Evolutionary conservation across 1,284 basidiomycete species (phyloP).

Genomic region (Tremellales sp.): DNA sequence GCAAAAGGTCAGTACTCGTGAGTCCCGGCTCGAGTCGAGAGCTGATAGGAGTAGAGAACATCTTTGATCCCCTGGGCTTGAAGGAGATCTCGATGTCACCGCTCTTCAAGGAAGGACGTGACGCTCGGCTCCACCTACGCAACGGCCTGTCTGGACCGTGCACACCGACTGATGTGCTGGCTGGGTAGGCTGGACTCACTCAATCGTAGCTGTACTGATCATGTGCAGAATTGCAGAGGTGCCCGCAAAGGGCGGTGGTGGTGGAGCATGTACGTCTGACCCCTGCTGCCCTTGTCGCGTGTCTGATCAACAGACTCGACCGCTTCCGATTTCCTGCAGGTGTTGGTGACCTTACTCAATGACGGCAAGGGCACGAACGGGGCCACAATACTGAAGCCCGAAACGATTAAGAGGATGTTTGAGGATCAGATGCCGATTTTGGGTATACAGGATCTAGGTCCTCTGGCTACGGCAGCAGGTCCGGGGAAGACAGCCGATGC

Average conservation of each 20-base stretch:
- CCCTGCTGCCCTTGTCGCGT: too few species aligned
- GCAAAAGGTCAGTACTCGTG: background rate
- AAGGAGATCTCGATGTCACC: background rate
- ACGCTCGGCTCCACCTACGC: background rate
- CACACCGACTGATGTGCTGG: background rate
- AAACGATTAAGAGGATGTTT: conserved; percentile 14
- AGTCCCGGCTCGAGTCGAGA: background rate
- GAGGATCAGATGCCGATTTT: background rate
- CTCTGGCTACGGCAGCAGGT: conserved; percentile 9
- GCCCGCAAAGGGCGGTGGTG: background rate
- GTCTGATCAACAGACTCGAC: conserved; percentile 12
- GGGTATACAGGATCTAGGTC: conserved; percentile 12
- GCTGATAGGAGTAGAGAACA: background rate
- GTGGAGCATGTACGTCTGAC: background rate
- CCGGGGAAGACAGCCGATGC: conserved; percentile 12
- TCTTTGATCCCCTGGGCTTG: background rate
- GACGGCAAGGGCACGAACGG: conserved; percentile 14
- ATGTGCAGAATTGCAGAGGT: background rate
- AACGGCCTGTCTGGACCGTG: background rate
- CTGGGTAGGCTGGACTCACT: background rate
- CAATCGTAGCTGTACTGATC: background rate
- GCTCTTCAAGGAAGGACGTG: background rate
- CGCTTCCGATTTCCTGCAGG: conserved; percentile 12
- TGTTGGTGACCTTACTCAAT: conserved; percentile 15
- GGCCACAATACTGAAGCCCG: conserved; percentile 10